Evolutionary conservation across 345 rosid species (phyloP).

Genomic region (Salix suchowensis): DNA sequence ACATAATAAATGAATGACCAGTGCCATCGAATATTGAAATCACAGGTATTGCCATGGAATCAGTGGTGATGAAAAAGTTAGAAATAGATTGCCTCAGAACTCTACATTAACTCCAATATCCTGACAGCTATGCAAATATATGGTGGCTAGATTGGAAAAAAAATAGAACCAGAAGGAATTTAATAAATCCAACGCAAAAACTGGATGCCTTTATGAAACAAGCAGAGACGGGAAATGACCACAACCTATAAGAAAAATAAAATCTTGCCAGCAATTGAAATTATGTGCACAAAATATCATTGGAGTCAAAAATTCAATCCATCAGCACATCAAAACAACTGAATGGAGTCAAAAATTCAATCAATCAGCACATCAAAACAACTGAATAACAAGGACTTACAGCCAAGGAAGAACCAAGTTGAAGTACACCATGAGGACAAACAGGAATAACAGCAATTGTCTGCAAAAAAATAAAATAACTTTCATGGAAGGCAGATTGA

Average conservation of each 20-base stretch:
- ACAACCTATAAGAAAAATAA: neutral
- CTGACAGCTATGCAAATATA: too few relatives aligned
- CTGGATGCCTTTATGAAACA: neutral
- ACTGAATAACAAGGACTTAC: conserved; percentile 41
- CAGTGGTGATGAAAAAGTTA: neutral
- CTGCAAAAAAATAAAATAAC: conserved; percentile 35
- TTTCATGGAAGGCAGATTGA: conserved; percentile 12
- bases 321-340: neutral
- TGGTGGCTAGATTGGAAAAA: too few relatives aligned
- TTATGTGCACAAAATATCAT: neutral
- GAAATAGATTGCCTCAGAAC: neutral
- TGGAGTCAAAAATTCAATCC: neutral
- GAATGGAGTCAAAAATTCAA: neutral
- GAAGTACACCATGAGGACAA: conserved; percentile 81
- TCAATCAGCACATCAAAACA: neutral
- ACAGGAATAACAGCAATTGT: conserved; percentile 82
- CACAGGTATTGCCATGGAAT: neutral
- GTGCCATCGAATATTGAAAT: neutral
- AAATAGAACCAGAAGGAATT: too few relatives aligned
- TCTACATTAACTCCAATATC: too few relatives aligned
- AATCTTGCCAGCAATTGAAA: neutral
- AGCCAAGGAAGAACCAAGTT: conserved; percentile 68
- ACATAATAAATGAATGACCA: conserved; percentile 3
- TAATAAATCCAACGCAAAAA: too few relatives aligned
- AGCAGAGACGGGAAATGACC: neutral